Evolutionary conservation across 1,284 basidiomycete genomes (phyloP).

Genomic region (Boletus semigastroideus): DNA sequence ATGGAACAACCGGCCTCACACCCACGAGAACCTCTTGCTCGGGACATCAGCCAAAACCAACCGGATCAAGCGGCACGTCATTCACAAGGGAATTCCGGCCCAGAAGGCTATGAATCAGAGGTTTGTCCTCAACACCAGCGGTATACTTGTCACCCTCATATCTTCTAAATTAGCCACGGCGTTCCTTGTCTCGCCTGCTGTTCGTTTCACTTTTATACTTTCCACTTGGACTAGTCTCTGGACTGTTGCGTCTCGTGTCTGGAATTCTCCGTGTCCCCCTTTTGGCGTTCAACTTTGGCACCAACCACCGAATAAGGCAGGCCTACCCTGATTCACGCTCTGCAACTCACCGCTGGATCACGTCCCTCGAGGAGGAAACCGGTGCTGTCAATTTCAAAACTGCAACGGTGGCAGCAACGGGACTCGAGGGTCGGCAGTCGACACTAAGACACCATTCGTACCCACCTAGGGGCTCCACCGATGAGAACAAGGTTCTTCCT

Average conservation of each 20-base stretch:
- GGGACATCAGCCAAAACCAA: conserved; percentile 11
- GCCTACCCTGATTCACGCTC: conserved; percentile 41
- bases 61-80: conserved; percentile 29
- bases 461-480: conserved; percentile 28
- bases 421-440: conserved; percentile 30
- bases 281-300: conserved; percentile 42
- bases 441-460: conserved; percentile 26
- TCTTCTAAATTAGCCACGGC: not conserved
- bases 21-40: conserved; percentile 3
- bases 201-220: conserved; percentile 40
- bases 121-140: conserved; percentile 5
- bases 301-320: conserved; percentile 43
- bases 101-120: conserved; percentile 22
- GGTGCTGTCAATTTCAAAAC: conserved; percentile 59
- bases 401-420: conserved; percentile 40
- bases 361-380: conserved; percentile 77
- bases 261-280: conserved; percentile 52
- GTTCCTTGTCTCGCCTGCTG: conserved; percentile 12
- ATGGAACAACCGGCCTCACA: not conserved
- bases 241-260: conserved; percentile 54
- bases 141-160: not conserved
- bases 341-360: conserved; percentile 70
- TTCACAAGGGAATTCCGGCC: conserved; percentile 54
- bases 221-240: conserved; percentile 49
- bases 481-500: conserved; percentile 57